Base-by-base conservation (phyloP, 129 eudicot genomes). In the Dittrichia graveolens region DNA sequence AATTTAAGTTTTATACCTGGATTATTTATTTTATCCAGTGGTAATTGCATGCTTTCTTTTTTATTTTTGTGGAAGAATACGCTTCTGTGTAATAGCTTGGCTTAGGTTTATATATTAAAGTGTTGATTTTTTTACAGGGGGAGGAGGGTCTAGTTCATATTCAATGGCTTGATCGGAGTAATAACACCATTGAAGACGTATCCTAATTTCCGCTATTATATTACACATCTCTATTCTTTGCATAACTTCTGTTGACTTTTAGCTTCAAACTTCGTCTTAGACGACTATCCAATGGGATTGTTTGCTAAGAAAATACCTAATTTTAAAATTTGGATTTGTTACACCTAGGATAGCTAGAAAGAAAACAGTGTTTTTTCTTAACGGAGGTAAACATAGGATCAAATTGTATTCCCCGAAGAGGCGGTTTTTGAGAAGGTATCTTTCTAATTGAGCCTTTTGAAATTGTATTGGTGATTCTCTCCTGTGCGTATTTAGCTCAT, bases 121-220 rank as follows among this genome's bases (percentile, higher is more conserved):
- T 60, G 14, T 61, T 63, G 45, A 16, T 31, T 31, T 71, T 71
- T 77, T 59, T 39, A 64, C 19, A 94, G 97, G 99, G 99, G n/a
- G 97, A 94, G 69, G 99, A 94, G 76, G 99, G 99, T 62, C 77
- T 94, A 50, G 79, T 90, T 62, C 99, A 94, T 84, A 74, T 90
- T 47, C 99, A 94, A 69, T 94, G 99, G 99, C 88, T 94, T 72
- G 97, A 94, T 77, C 83, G 99, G 57, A 71, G 61, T 40, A 70
- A 50, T 72, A 88, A 90, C 76, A 52, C 76, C 52, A 70, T 90
- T 38, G 97, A 90, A 80, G 99, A 94, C 70, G 97, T 94, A 94
- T 94, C 99, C 96, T 86, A 34, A 39, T 66, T 78, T 43, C 5
- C 15, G 44, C 8, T 58, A 49, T 24, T 24, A 24, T 24, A 24